Percentiles rank a stretch among this genome's conserved stretches.
phyloP scores from a whole-genome alignment of 2,329 filamentous ascomycete genomes.

The Pezicula rhizophila region DNA sequence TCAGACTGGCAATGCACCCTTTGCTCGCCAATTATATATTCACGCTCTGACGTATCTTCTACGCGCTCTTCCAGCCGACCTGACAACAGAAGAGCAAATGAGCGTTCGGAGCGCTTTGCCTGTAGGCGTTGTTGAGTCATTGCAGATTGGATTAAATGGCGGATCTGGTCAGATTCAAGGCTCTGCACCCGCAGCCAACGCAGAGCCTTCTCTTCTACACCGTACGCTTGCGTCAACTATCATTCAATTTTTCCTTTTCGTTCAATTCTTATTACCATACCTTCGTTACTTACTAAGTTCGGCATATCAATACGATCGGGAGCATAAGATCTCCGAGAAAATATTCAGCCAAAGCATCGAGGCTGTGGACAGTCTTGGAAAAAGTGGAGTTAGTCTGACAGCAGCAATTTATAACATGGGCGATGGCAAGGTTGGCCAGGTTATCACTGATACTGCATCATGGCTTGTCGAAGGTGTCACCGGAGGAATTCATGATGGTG shows the following conservation, averaged over 20 bases:
- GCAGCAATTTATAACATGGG: constrained; percentile 53
- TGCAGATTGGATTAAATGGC: constrained; percentile 9
- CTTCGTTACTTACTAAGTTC: constrained; percentile 46
- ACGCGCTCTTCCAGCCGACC: constrained; percentile 52
- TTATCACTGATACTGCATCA: constrained; percentile 45
- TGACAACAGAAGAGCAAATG: constrained; percentile 47
- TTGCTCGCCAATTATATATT: constrained; percentile 57
- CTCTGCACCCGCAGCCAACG: constrained; percentile 12
- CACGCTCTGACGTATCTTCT: constrained; percentile 59
- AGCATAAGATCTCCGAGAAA: constrained; percentile 58
- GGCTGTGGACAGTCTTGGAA: constrained; percentile 47
- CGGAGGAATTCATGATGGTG: constrained; percentile 62
- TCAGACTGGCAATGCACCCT: constrained; percentile 31
- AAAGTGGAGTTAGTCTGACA: constrained; percentile 43
- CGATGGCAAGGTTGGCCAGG: constrained; percentile 57
- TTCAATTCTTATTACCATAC: constrained; percentile 58
- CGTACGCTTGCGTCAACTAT: constrained; percentile 50
- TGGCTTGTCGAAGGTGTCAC: constrained; percentile 61
- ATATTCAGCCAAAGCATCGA: constrained; percentile 45
- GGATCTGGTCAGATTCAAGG: neutral
- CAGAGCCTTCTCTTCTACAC: constrained; percentile 48
- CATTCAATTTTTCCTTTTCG: constrained; percentile 50
- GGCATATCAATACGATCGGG: constrained; percentile 57
- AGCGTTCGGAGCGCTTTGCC: constrained; percentile 48
- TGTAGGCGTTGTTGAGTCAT: constrained; percentile 17